phyloP scores from a whole-genome alignment of 2,329 filamentous ascomycete genomes.

The Xenoacremonium recifei region DNA sequence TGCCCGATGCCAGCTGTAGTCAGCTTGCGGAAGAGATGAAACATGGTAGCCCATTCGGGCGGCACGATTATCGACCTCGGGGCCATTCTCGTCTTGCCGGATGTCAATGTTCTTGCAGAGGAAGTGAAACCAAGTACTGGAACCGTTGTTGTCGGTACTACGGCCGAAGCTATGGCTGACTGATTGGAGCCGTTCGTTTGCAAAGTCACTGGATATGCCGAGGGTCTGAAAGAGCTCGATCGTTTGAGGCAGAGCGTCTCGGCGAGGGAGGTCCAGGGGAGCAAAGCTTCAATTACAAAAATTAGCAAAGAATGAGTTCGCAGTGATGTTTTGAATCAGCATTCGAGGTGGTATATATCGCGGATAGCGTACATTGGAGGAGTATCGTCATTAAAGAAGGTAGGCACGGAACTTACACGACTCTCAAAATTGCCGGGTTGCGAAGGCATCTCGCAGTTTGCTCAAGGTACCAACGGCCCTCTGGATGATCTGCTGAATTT shows the following conservation, averaged over 20 bases:
- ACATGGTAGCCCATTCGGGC: conserved; percentile 21
- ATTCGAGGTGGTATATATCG: too few relatives aligned
- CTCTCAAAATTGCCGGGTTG: conserved; percentile 23
- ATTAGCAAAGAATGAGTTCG: too few relatives aligned
- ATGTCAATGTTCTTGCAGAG: conserved; percentile 33
- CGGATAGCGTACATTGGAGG: too few relatives aligned
- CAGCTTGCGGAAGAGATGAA: conserved; percentile 25
- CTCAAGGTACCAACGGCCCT: conserved; percentile 25
- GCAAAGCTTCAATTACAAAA: conserved; percentile 26
- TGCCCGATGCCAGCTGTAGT: conserved; percentile 26
- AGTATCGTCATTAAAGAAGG: too few relatives aligned
- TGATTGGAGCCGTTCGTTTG: conserved; percentile 26
- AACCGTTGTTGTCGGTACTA: conserved; percentile 22
- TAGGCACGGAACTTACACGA: conserved; percentile 24
- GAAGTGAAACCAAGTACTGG: conserved; percentile 33
- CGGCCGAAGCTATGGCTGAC: conserved; percentile 35
- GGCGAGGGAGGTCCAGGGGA: conserved; percentile 25
- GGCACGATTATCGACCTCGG: conserved; percentile 25
- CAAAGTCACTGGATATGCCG: conserved; percentile 30
- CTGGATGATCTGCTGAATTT: conserved; percentile 18
- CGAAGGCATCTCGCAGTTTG: conserved; percentile 18
- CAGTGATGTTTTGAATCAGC: conserved; percentile 6
- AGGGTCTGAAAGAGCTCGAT: conserved; percentile 29
- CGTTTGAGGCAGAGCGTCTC: conserved; percentile 18
- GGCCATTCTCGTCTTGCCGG: conserved; percentile 14